Conservation (phyloP, 306 rosid genomes). For the Dalbergia oliveri region DNA sequence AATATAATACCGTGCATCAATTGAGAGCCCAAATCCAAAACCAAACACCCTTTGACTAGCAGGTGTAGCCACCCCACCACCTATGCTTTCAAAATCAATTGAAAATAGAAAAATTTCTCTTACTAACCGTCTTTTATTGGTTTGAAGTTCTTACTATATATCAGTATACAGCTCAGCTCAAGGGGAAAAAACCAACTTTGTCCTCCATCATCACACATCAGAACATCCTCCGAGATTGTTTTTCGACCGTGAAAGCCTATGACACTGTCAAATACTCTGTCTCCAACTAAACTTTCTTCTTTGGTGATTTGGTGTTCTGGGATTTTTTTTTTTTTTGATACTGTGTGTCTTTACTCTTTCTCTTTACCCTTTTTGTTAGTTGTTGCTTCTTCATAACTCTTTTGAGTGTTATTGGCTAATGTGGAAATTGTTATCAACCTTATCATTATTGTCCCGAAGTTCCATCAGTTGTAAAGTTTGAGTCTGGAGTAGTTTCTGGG, state of each 20-base stretch:
- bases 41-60: conserved; percentile 16
- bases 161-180: conserved; percentile 38
- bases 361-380: no score
- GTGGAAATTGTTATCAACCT: conserved; percentile 34
- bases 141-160: background rate
- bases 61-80: background rate
- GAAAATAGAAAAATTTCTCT: background rate
- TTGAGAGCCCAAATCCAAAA: conserved; percentile 8
- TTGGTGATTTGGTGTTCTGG: conserved; percentile 34
- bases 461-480: conserved; percentile 39
- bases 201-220: conserved; percentile 11
- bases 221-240: conserved; percentile 14
- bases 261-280: conserved; percentile 29
- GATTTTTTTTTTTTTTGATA: conserved; percentile 18
- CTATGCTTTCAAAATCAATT: conserved; percentile 11
- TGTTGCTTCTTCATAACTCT: background rate
- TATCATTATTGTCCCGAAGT: conserved; percentile 32
- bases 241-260: conserved; percentile 39
- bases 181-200: conserved; percentile 8
- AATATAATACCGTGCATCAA: background rate
- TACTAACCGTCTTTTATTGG: background rate
- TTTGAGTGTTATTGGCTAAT: conserved; percentile 5
- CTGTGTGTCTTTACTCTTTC: conserved; percentile 14
- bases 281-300: conserved; percentile 17
- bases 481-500: conserved; percentile 38